These are phyloP conservation scores for Pseudogymnoascus sp. DNA, from an alignment of 2,329 filamentous ascomycete species.

Conservation along the genomic window DNA sequence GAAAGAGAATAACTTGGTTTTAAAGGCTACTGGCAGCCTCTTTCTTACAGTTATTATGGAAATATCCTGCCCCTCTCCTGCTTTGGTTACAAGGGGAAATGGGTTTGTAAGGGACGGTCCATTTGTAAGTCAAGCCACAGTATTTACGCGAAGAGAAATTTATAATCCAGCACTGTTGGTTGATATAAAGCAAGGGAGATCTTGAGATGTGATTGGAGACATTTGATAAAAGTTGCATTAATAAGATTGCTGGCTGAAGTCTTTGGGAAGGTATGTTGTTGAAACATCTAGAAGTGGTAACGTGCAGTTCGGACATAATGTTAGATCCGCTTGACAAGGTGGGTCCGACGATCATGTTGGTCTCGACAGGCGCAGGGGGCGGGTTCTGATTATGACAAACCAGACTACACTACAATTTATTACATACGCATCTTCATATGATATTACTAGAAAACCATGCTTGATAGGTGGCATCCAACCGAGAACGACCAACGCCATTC, in stretches of 20 bases:
- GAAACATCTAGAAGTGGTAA: background rate
- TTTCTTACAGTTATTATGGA: background rate
- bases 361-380: no score
- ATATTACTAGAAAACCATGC: no score
- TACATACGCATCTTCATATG: no score
- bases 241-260: background rate
- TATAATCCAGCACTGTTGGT: background rate
- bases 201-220: background rate
- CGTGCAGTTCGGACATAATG: background rate
- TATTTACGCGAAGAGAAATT: background rate
- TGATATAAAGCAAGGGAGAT: background rate
- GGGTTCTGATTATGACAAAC: no score
- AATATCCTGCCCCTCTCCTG: background rate
- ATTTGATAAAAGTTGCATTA: background rate
- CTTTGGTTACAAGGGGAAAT: background rate
- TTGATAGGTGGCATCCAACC: no score
- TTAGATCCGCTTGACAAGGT: background rate
- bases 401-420: no score
- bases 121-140: background rate
- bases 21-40: background rate
- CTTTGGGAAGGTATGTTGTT: background rate
- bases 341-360: no score
- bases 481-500: no score
- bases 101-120: background rate
- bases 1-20: background rate